These are phyloP conservation scores for Suillus sp. DNA, from an alignment of 768 basidiomycete genomes.

Conservation along the genomic window DNA sequence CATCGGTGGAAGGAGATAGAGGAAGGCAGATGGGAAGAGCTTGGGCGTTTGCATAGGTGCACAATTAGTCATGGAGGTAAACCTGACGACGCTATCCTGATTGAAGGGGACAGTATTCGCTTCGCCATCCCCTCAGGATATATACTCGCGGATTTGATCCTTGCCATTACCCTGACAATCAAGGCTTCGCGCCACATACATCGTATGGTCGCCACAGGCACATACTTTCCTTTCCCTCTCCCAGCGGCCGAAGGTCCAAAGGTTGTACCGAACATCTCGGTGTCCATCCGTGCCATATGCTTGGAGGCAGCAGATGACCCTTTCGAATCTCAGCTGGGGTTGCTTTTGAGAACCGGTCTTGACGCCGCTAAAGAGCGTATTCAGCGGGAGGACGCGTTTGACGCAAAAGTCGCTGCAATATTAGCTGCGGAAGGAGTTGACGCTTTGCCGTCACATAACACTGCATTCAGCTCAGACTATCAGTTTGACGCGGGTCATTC, in stretches of 20 bases:
- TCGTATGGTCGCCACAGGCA: conserved; percentile 52
- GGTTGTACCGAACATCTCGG: conserved; percentile 58
- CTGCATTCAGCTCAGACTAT: conserved; percentile 48
- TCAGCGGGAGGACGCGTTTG: conserved; percentile 80
- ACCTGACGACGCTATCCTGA: conserved; percentile 42
- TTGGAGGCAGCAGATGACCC: conserved; percentile 84
- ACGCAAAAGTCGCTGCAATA: conserved; percentile 75
- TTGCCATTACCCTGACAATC: conserved; percentile 64
- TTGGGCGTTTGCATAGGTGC: conserved; percentile 61
- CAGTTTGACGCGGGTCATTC: conserved; percentile 66
- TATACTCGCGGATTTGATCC: conserved; percentile 71
- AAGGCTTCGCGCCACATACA: conserved; percentile 77
- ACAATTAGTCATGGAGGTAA: conserved; percentile 37
- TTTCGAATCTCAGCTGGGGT: conserved; percentile 74
- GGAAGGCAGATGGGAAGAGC: conserved; percentile 71
- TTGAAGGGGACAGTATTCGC: conserved; percentile 64
- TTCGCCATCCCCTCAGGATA: conserved; percentile 83
- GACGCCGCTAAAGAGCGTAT: conserved; percentile 70
- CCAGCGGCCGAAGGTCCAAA: conserved; percentile 79
- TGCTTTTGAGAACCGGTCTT: conserved; percentile 72
- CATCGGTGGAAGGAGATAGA: conserved; percentile 38
- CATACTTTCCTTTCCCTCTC: conserved; percentile 53
- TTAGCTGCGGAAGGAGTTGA: conserved; percentile 42
- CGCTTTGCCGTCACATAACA: conserved; percentile 37
- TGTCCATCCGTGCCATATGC: conserved; percentile 62